Evolutionary conservation across 1,284 basidiomycete genomes (phyloP).

Genomic region (Pholiota adiposa): DNA sequence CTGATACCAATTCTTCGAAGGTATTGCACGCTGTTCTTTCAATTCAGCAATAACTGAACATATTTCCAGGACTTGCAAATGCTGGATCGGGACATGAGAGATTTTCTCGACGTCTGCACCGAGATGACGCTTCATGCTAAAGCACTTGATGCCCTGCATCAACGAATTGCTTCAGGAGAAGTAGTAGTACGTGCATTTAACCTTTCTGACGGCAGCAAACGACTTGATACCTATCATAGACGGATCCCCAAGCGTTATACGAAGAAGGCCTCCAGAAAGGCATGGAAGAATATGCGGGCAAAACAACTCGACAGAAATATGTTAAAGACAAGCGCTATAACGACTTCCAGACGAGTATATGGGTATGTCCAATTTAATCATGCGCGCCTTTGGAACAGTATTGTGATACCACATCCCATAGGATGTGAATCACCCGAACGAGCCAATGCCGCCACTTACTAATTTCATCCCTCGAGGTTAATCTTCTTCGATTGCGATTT

Average conservation of each 20-base stretch:
- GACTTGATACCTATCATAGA: slow-evolving; percentile 36
- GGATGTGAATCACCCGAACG: slow-evolving; percentile 71
- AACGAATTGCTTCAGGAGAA: slow-evolving; percentile 55
- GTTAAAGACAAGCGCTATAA: slow-evolving; percentile 63
- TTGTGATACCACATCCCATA: slow-evolving; percentile 29
- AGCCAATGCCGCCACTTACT: slow-evolving; percentile 77
- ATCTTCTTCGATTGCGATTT: no score
- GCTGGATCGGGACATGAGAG: slow-evolving; percentile 67
- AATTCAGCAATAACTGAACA: neutral
- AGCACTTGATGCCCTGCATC: slow-evolving; percentile 58
- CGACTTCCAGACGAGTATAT: slow-evolving; percentile 68
- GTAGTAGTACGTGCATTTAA: slow-evolving; percentile 52
- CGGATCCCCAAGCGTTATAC: slow-evolving; percentile 51
- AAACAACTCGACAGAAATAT: slow-evolving; percentile 78
- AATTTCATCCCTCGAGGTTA: slow-evolving; percentile 73
- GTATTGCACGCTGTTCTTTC: slow-evolving; percentile 35
- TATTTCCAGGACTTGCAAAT: slow-evolving; percentile 52
- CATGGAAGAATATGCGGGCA: slow-evolving; percentile 52
- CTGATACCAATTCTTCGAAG: slow-evolving; percentile 50
- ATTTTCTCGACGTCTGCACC: slow-evolving; percentile 65
- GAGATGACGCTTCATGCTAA: slow-evolving; percentile 61
- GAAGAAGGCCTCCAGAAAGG: slow-evolving; percentile 43
- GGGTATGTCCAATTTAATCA: slow-evolving; percentile 47
- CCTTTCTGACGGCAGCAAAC: neutral
- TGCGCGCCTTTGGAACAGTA: neutral